phyloP scores from a whole-genome alignment of 1,139 yeast genomes.

The Magnusiomyces tetraspermus region DNA sequence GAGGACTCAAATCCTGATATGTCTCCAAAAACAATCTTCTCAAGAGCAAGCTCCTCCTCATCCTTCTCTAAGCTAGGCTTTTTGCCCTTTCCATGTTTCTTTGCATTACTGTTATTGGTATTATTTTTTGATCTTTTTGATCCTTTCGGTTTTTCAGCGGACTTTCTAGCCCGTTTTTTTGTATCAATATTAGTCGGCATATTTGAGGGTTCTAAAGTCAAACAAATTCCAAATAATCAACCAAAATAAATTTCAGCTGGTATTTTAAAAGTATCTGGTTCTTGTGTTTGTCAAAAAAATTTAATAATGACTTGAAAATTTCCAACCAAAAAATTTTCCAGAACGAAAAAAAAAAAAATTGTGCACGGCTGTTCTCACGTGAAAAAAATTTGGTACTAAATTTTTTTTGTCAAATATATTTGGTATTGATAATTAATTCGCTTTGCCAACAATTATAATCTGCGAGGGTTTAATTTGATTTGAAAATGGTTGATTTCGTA shows the following conservation, averaged over 20 bases:
- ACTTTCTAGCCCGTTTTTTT: constrained; percentile 5
- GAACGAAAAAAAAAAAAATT: not conserved
- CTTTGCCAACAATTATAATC: no score
- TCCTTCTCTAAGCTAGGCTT: constrained; percentile 48
- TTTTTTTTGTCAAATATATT: not conserved
- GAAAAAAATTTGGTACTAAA: not conserved
- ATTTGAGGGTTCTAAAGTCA: not conserved
- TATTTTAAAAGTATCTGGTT: not conserved
- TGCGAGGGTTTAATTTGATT: no score
- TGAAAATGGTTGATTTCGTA: not conserved
- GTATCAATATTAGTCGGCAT: constrained; percentile 7
- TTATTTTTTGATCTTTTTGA: not conserved
- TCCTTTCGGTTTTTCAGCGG: not conserved
- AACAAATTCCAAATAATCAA: not conserved
- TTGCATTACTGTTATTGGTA: not conserved
- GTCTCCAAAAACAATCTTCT: constrained; percentile 87
- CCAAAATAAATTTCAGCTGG: not conserved
- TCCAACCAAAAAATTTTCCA: constrained; percentile 9
- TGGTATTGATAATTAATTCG: no score
- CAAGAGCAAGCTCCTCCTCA: constrained; percentile 69
- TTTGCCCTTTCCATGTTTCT: not conserved
- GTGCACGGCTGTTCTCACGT: not conserved
- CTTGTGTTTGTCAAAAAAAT: not conserved
- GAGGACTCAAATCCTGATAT: constrained; percentile 64
- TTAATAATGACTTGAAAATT: constrained; percentile 2